These are phyloP conservation scores for rapeseed (Brassica napus) DNA, from an alignment of 345 rosid species.

Conservation along the genomic window DNA sequence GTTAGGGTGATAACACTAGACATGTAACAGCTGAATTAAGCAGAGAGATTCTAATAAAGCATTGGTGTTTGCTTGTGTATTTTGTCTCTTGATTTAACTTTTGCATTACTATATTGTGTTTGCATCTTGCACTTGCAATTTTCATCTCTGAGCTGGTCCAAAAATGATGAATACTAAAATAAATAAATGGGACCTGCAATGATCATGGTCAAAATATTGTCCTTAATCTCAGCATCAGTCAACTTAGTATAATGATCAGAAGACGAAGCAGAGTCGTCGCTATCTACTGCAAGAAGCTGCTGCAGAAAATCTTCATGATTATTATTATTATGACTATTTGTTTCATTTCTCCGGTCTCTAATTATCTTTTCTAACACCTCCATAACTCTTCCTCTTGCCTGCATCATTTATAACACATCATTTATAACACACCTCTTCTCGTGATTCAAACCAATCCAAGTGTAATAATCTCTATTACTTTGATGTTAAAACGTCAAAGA, in stretches of 20 bases:
- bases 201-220: conserved; percentile 78
- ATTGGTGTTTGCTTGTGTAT: no score
- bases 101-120: no score
- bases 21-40: no score
- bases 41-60: no score
- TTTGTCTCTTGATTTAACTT: no score
- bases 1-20: no score
- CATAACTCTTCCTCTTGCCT: conserved; percentile 80
- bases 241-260: conserved; percentile 34
- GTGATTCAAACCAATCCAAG: neutral
- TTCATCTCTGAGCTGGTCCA: neutral
- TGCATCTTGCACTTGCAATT: neutral
- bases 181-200: conserved; percentile 61
- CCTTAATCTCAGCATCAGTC: conserved; percentile 66
- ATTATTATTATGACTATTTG: neutral
- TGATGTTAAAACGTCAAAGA: neutral
- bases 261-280: conserved; percentile 16
- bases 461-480: neutral
- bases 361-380: conserved; percentile 51
- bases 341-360: conserved; percentile 48
- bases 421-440: neutral
- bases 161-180: neutral
- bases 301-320: conserved; percentile 61
- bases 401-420: conserved; percentile 12
- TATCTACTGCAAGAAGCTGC: conserved; percentile 45